Base-by-base conservation (phyloP, 2,329 filamentous ascomycete species). In the Stagonosporopsis rhizophila region DNA sequence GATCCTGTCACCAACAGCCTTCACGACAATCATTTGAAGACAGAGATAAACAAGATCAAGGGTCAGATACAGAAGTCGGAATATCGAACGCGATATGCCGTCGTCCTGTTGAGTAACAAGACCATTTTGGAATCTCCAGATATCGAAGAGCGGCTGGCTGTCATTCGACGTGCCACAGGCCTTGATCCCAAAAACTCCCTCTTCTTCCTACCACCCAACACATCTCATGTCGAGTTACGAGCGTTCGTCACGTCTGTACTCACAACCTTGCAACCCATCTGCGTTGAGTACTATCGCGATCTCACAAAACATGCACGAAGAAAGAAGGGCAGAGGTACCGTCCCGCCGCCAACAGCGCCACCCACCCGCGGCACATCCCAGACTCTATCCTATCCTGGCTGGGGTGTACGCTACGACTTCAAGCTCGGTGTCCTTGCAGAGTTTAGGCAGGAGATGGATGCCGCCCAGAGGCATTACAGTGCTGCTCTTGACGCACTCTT, bases 331-430 rank as follows among this genome's bases (percentile, higher is more conserved):
- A 85, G 92, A 56, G 89, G 91, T 7, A 82, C 87, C 17, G 87
- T 90, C 14, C 92, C 92, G 11, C 87, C 89, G 44, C 92, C 93
- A 3, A 94, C 92, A 6, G 83, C 91, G 28, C 91, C 92, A 4
- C 91, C 92, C 1, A 94, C 91, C 0, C 87, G 84, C 19, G 91
- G 91, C 25, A 96, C 91, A 1, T 96, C 92, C 1, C 90, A 95
- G 68, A 91, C 90, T 0, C 78, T 97, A n/a, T 90, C 92, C 1
- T 81, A 89, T 9, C 87, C 92, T 38, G 93, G 91, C 3, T 99
- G 94, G 95, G 92, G 92, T 69, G 89, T 96, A 49, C 88, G 94
- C 15, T 97, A 97, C 75, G 94, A 99, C 70, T 92, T 96, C 79
- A 99, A 99, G 74, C 83, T 93, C 17, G 94, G 89, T 6, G 82